phyloP scores from a whole-genome alignment of 352 stramenopile genomes.

The Pythium coloratum region DNA sequence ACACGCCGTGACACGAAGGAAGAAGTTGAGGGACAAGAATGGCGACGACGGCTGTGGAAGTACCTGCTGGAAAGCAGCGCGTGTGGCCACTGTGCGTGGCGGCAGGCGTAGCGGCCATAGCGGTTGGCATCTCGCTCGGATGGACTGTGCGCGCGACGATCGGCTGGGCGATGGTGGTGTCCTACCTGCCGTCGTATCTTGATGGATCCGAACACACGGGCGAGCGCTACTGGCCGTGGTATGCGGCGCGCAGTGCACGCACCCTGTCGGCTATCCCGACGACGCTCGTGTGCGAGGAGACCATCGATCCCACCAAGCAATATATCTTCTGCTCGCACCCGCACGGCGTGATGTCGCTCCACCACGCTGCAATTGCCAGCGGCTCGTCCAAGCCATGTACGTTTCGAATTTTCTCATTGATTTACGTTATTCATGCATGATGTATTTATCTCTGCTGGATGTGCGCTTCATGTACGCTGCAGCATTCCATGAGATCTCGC shows the following conservation, averaged over 20 bases:
- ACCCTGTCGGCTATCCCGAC: slow-evolving; percentile 40
- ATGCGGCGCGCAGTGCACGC: slow-evolving; percentile 30
- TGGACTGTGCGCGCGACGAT: slow-evolving; percentile 15
- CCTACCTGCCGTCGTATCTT: slow-evolving; percentile 34
- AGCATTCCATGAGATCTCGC: slow-evolving; percentile 75
- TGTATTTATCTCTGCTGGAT: too few species aligned
- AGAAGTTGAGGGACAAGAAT: background rate
- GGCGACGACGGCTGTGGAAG: background rate
- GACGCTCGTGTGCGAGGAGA: slow-evolving; percentile 73
- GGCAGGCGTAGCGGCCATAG: slow-evolving; percentile 22
- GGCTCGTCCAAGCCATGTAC: slow-evolving; percentile 51
- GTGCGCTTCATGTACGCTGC: background rate
- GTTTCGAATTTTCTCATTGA: background rate
- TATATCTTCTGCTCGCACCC: slow-evolving; percentile 83
- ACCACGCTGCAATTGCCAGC: slow-evolving; percentile 66
- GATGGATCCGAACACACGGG: slow-evolving; percentile 31
- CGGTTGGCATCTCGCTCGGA: slow-evolving; percentile 16
- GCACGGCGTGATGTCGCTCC: slow-evolving; percentile 68
- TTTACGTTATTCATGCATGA: background rate
- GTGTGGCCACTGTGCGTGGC: slow-evolving; percentile 28
- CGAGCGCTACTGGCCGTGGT: slow-evolving; percentile 32
- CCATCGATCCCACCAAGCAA: slow-evolving; percentile 56
- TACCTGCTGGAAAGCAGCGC: slow-evolving; percentile 15
- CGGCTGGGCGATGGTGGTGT: slow-evolving; percentile 24
- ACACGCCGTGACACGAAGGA: background rate